These are phyloP conservation scores for Clitoria ternatea DNA, from an alignment of 306 rosid species.

Conservation along the genomic window DNA sequence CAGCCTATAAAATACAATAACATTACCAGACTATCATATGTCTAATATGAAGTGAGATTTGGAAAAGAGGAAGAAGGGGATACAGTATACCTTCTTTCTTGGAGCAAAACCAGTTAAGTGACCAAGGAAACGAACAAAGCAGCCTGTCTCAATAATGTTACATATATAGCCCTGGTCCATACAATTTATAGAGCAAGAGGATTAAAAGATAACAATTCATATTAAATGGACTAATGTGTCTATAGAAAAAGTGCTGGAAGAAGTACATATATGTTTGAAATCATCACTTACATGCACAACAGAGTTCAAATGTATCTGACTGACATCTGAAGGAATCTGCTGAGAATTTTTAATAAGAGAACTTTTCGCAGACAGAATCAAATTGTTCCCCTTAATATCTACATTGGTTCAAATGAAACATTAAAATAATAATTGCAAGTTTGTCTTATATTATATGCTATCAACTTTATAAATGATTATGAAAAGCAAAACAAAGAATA, in stretches of 20 bases:
- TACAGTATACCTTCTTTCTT: slow-evolving; percentile 56
- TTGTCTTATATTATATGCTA: background rate
- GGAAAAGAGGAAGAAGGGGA: background rate
- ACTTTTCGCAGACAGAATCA: slow-evolving; percentile 76
- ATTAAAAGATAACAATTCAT: background rate
- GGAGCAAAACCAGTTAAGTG: slow-evolving; percentile 90
- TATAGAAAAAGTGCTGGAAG: background rate
- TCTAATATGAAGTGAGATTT: background rate
- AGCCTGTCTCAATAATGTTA: slow-evolving; percentile 83
- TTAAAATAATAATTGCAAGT: background rate
- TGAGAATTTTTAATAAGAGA: slow-evolving; percentile 64
- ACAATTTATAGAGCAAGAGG: slow-evolving; percentile 14
- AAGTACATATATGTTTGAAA: background rate
- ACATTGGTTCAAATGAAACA: slow-evolving; percentile 21
- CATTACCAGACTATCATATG: background rate
- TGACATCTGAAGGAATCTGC: slow-evolving; percentile 67
- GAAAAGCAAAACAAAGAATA: background rate
- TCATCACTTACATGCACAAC: slow-evolving; percentile 68
- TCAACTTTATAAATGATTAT: slow-evolving; percentile 1
- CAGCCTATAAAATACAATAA: slow-evolving; percentile 48
- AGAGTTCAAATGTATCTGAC: slow-evolving; percentile 64
- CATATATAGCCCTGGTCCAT: slow-evolving; percentile 76
- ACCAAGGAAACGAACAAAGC: slow-evolving; percentile 95
- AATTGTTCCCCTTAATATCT: slow-evolving; percentile 66
- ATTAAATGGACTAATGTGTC: background rate